Conservation (phyloP, 169 alveolate species). For the Besnoitia besnoiti region DNA sequence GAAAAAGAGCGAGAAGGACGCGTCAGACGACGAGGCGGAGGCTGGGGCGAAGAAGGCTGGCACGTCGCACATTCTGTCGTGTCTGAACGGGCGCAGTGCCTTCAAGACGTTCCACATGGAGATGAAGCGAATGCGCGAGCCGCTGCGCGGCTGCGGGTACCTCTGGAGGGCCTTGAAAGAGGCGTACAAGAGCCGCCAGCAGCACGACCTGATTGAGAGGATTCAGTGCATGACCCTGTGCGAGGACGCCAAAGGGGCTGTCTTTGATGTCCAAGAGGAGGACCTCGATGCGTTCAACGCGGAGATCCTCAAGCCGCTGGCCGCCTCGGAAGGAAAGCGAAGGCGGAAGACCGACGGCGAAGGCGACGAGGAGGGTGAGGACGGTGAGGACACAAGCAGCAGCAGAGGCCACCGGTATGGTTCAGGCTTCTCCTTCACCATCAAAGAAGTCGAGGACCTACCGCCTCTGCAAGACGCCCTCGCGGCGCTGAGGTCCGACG, state of each 20-base stretch:
- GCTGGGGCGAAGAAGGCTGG: constrained; percentile 60
- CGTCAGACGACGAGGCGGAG: constrained; percentile 39
- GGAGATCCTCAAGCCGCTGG: not conserved
- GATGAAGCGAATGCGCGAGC: constrained; percentile 9
- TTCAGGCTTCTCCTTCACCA: not conserved
- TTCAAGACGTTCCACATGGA: constrained; percentile 65
- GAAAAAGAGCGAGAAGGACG: not conserved
- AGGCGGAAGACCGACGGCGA: not conserved
- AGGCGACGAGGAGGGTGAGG: not conserved
- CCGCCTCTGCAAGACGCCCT: constrained; percentile 24
- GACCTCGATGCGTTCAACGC: not conserved
- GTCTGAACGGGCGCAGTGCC: constrained; percentile 71
- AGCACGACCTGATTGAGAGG: constrained; percentile 34
- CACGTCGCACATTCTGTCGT: constrained; percentile 59
- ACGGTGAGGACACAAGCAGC: not conserved
- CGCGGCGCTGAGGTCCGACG: not conserved
- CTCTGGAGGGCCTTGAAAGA: constrained; percentile 55
- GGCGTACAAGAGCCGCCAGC: not conserved
- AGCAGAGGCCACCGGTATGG: not conserved
- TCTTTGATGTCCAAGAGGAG: constrained; percentile 40
- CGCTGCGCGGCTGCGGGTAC: constrained; percentile 28
- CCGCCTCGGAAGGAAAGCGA: not conserved
- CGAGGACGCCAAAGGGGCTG: constrained; percentile 42
- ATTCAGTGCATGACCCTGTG: constrained; percentile 42
- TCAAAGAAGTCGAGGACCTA: constrained; percentile 28